These are phyloP conservation scores for Juncus effusus DNA, from an alignment of 176 grass and related monocot genomes.

Conservation along the genomic window DNA sequence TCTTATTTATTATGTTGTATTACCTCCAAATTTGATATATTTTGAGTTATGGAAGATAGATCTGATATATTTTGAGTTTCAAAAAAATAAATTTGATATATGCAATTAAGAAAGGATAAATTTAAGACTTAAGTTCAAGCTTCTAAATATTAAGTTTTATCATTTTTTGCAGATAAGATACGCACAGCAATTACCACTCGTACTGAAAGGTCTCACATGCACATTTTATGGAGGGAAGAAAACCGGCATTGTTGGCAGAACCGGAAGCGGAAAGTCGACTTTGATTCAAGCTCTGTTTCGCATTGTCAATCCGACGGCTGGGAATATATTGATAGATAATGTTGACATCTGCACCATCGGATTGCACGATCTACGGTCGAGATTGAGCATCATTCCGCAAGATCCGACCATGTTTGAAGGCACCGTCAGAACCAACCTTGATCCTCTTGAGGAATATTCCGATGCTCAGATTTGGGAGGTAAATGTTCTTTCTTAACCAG, in stretches of 20 bases:
- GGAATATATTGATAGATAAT: constrained; percentile 35
- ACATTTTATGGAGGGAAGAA: constrained; percentile 38
- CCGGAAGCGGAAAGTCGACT: constrained; percentile 44
- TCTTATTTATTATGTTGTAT: not conserved
- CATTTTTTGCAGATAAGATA: constrained; percentile 28
- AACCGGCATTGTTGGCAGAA: constrained; percentile 51
- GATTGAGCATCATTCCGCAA: constrained; percentile 47
- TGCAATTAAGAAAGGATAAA: not conserved
- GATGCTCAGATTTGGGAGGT: constrained; percentile 52
- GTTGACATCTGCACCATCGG: constrained; percentile 36
- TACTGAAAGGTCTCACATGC: constrained; percentile 36
- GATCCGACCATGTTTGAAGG: constrained; percentile 47
- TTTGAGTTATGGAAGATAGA: not conserved
- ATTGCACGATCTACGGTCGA: constrained; percentile 36
- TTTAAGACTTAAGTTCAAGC: not conserved
- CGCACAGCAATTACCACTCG: constrained; percentile 35
- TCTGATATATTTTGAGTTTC: not conserved
- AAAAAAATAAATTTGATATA: not conserved
- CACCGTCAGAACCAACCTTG: constrained; percentile 45
- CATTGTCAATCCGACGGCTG: constrained; percentile 37
- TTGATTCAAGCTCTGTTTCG: constrained; percentile 38
- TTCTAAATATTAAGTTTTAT: not conserved
- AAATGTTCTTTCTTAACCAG: not conserved
- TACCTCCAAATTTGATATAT: not conserved
- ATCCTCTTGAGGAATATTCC: constrained; percentile 39